Conservation (phyloP, 768 basidiomycete genomes). For the Lactarius quietus region DNA sequence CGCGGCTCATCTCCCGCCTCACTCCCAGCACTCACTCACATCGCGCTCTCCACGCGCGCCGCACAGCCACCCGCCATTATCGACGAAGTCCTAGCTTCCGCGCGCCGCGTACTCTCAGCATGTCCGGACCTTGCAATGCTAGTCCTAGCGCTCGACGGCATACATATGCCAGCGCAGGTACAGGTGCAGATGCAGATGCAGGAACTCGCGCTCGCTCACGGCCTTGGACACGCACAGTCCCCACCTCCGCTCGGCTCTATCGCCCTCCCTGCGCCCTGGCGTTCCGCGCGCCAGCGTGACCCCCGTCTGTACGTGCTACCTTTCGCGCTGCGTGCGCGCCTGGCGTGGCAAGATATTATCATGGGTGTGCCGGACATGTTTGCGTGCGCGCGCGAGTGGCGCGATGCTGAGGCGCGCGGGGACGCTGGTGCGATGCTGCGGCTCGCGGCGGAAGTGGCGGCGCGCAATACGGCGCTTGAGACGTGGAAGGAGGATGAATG, state of each 20-base stretch:
- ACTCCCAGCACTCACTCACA: slow-evolving; percentile 20
- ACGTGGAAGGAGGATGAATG: slow-evolving; percentile 26
- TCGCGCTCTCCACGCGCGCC: slow-evolving; percentile 24
- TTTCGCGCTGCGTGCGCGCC: slow-evolving; percentile 20
- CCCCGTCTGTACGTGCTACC: slow-evolving; percentile 24
- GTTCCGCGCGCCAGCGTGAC: slow-evolving; percentile 8
- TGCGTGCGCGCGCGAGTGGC: slow-evolving; percentile 20
- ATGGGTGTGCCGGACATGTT: slow-evolving; percentile 16
- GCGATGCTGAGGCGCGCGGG: slow-evolving; percentile 13
- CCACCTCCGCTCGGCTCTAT: neutral
- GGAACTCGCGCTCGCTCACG: neutral
- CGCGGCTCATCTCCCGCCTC: slow-evolving; percentile 15
- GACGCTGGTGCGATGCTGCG: neutral
- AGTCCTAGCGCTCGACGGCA: slow-evolving; percentile 19
- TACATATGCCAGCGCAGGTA: neutral
- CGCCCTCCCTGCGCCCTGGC: slow-evolving; percentile 4
- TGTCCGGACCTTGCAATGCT: slow-evolving; percentile 22
- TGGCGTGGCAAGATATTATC: slow-evolving; percentile 19
- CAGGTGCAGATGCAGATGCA: neutral
- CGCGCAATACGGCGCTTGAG: slow-evolving; percentile 17
- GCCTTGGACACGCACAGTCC: neutral
- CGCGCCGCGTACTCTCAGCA: slow-evolving; percentile 6
- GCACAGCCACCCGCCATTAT: slow-evolving; percentile 7
- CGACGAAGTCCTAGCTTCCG: slow-evolving; percentile 4
- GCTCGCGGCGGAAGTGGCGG: slow-evolving; percentile 2